Conservation (phyloP, 805 yeast genomes). For the Zygosaccharomyces bisporus region DNA sequence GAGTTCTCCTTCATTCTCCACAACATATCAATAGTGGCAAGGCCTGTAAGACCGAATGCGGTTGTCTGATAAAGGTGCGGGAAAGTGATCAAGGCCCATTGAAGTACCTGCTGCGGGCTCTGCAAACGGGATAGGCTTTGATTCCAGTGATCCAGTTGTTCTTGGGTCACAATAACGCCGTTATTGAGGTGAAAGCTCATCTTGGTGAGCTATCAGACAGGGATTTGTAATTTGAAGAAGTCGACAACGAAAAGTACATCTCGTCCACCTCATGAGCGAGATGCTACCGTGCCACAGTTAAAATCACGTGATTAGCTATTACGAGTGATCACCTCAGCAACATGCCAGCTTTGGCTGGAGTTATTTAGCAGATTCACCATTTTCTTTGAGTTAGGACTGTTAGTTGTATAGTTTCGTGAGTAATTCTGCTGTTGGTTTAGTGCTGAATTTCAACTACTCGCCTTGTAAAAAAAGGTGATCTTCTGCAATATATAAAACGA, state of each 20-base stretch:
- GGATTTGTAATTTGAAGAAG: neutral
- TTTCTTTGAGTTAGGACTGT: no score
- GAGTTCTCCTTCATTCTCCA: constrained; percentile 42
- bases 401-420: no score
- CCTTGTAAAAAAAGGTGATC: neutral
- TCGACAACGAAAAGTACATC: neutral
- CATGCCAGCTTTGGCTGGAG: no score
- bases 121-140: constrained; percentile 45
- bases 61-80: constrained; percentile 86
- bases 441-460: neutral
- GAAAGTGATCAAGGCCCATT: constrained; percentile 81
- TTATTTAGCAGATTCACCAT: no score
- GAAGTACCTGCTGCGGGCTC: constrained; percentile 66
- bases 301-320: constrained; percentile 1
- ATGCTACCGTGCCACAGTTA: constrained; percentile 2
- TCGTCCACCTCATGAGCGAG: neutral
- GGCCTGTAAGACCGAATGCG: constrained; percentile 91
- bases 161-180: constrained; percentile 40
- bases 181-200: constrained; percentile 28
- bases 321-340: neutral
- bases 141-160: constrained; percentile 66
- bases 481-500: neutral
- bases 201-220: neutral
- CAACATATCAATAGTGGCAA: constrained; percentile 82
- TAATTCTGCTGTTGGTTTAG: no score